These are phyloP conservation scores for Jamesozyma spencerorum DNA, from an alignment of 805 yeast species.

Conservation along the genomic window DNA sequence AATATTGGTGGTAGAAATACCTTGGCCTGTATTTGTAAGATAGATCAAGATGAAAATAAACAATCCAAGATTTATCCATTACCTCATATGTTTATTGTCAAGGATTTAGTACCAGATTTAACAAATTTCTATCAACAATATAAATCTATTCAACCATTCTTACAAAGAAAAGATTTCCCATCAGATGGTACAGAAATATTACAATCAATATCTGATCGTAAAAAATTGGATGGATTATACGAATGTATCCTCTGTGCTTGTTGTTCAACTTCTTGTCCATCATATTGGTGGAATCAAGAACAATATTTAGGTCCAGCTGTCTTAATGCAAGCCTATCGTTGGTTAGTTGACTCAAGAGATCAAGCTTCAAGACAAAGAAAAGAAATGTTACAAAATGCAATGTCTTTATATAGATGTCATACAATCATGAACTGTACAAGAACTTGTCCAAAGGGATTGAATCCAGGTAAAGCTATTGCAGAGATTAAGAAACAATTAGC, in stretches of 20 bases:
- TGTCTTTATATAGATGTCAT: constrained; percentile 97
- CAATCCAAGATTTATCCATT: constrained; percentile 86
- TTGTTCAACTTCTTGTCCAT: constrained; percentile 97
- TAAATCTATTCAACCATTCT: constrained; percentile 93
- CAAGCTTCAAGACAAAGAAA: constrained; percentile 75
- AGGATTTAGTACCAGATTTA: constrained; percentile 95
- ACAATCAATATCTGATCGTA: constrained; percentile 87
- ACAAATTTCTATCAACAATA: constrained; percentile 97
- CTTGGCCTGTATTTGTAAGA: constrained; percentile 90
- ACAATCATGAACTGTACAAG: constrained; percentile 97
- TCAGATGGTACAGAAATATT: constrained; percentile 88
- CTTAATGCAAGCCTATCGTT: constrained; percentile 97
- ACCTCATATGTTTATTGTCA: constrained; percentile 96
- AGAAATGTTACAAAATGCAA: constrained; percentile 87
- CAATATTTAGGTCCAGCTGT: constrained; percentile 98
- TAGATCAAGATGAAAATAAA: constrained; percentile 68
- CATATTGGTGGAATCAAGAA: constrained; percentile 99
- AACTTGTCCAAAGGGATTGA: constrained; percentile 97
- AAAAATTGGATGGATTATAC: constrained; percentile 91
- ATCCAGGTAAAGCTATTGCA: constrained; percentile 96
- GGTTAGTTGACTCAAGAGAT: constrained; percentile 97
- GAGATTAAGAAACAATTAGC: constrained; percentile 92
- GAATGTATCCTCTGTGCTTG: constrained; percentile 98
- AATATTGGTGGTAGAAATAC: constrained; percentile 97
- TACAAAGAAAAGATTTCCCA: constrained; percentile 71